Percentiles rank a stretch among this genome's conserved stretches.
Conservation (phyloP, 176 grass and related monocot genomes). For the Alloteropsis semialata region DNA sequence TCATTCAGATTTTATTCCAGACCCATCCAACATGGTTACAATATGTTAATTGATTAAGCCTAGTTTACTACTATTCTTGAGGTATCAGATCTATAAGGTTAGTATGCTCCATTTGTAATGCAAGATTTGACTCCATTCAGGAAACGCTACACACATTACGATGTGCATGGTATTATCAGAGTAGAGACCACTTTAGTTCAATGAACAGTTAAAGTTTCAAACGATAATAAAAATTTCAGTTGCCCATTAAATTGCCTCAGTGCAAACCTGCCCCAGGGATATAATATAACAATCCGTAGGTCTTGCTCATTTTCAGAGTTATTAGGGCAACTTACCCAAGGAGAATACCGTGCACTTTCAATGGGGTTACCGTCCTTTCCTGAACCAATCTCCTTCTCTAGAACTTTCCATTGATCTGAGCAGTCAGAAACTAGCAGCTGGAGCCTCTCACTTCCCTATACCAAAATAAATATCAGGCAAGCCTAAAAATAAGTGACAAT, state of each 20-base stretch:
- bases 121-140: background rate
- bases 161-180: background rate
- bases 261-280: background rate
- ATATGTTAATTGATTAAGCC: background rate
- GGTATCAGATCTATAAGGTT: background rate
- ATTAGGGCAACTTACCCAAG: conserved; percentile 58
- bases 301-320: background rate
- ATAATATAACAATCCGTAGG: conserved; percentile 1
- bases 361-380: conserved; percentile 13
- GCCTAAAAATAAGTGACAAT: background rate
- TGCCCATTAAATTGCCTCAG: background rate
- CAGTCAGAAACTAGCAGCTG: conserved; percentile 70
- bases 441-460: conserved; percentile 90
- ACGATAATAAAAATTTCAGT: background rate
- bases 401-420: conserved; percentile 41
- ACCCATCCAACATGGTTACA: background rate
- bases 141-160: background rate
- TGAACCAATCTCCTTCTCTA: conserved; percentile 24
- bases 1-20: background rate
- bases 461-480: conserved; percentile 32
- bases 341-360: conserved; percentile 26
- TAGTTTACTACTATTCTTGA: background rate
- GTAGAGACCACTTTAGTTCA: conserved; percentile 13
- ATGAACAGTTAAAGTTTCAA: conserved; percentile 1
- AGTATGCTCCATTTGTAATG: background rate